A percentile compares a stretch with the other conserved stretches of the same genome.
These are phyloP conservation scores for Nidula microcarpa DNA, from an alignment of 768 basidiomycete genomes.

Conservation along the genomic window DNA sequence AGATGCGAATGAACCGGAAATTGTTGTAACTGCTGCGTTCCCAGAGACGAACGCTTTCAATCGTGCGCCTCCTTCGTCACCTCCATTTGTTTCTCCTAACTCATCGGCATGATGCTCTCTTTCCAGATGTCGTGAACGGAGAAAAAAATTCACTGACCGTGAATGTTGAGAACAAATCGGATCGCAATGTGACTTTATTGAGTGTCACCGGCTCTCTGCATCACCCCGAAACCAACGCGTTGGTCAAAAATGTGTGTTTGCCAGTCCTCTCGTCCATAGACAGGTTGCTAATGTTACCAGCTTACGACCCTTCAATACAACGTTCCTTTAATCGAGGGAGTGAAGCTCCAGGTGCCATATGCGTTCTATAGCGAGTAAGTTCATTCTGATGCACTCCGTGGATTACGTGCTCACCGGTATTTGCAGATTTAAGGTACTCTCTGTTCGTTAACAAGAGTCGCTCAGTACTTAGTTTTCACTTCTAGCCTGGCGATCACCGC, in stretches of 20 bases:
- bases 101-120: constrained; percentile 6
- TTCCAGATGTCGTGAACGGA: constrained; percentile 78
- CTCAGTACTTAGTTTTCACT: constrained; percentile 5
- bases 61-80: constrained; percentile 44
- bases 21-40: constrained; percentile 54
- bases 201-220: constrained; percentile 66
- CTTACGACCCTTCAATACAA: constrained; percentile 54
- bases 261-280: neutral
- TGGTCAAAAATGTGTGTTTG: constrained; percentile 67
- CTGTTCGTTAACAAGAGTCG: neutral
- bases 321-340: constrained; percentile 47
- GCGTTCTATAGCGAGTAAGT: constrained; percentile 81
- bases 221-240: constrained; percentile 53
- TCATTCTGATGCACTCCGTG: neutral
- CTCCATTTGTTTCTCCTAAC: constrained; percentile 4
- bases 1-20: constrained; percentile 47
- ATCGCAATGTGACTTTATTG: constrained; percentile 65
- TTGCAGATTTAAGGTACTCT: constrained; percentile 57
- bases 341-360: constrained; percentile 67
- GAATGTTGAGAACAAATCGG: constrained; percentile 72
- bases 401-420: constrained; percentile 7
- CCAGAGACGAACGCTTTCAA: constrained; percentile 73
- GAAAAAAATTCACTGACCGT: constrained; percentile 69
- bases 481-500: constrained; percentile 70
- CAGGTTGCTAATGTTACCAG: constrained; percentile 28